Evolutionary conservation across 164 flowering plant genomes (phyloP).

Genomic region (Berberis thunbergii): DNA sequence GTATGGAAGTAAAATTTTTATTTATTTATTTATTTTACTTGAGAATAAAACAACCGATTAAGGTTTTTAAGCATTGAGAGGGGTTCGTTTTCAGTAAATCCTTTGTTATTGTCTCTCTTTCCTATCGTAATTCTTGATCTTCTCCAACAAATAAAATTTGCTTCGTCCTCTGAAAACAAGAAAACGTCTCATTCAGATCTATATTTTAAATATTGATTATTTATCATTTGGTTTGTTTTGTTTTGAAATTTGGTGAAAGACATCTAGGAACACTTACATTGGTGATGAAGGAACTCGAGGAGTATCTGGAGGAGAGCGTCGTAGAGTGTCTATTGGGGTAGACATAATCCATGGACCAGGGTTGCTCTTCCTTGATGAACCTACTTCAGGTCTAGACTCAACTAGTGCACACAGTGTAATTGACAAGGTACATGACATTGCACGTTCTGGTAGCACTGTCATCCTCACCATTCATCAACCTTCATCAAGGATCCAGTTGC

Average conservation of each 20-base stretch:
- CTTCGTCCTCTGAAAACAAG: no score
- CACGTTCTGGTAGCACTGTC: slow-evolving; percentile 63
- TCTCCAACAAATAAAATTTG: no score
- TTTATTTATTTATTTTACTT: no score
- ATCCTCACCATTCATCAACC: slow-evolving; percentile 78
- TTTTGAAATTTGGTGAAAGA: slow-evolving; percentile 14
- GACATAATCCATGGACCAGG: slow-evolving; percentile 72
- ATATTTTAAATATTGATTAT: neutral
- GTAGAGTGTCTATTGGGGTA: slow-evolving; percentile 64
- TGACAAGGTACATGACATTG: slow-evolving; percentile 57
- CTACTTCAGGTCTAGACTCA: slow-evolving; percentile 72
- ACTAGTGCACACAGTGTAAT: slow-evolving; percentile 69
- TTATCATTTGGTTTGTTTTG: neutral
- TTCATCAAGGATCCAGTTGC: slow-evolving; percentile 42
- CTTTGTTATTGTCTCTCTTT: no score
- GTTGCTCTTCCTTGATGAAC: slow-evolving; percentile 63
- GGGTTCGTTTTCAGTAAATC: no score
- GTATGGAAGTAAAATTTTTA: no score
- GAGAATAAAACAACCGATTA: no score
- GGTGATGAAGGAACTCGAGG: slow-evolving; percentile 73
- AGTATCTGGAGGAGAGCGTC: slow-evolving; percentile 69
- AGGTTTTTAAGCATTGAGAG: no score
- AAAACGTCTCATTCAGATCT: neutral
- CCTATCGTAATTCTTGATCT: no score
- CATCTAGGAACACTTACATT: slow-evolving; percentile 57